A percentile compares a stretch with the other conserved stretches of the same genome.
These are phyloP conservation scores for Kokia cookei DNA, from an alignment of 441 rosid genomes.

Conservation along the genomic window DNA sequence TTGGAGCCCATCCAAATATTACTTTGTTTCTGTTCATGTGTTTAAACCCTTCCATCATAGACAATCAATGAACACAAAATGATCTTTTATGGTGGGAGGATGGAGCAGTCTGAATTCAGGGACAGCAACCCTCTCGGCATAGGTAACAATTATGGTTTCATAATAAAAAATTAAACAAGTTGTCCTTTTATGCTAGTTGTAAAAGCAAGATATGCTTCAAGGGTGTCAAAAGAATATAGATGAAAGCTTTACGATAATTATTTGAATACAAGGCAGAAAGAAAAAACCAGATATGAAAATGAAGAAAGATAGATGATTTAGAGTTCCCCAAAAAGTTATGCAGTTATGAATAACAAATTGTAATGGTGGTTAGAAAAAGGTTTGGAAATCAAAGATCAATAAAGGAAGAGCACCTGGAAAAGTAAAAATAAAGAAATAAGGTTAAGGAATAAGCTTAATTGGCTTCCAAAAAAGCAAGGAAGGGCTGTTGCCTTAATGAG, in stretches of 20 bases:
- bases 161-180: too few relatives aligned
- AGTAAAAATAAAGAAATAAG: background rate
- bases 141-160: background rate
- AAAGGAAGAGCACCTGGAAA: slow-evolving; percentile 8
- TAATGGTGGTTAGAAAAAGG: slow-evolving; percentile 23
- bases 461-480: slow-evolving; percentile 17
- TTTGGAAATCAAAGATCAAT: slow-evolving; percentile 14
- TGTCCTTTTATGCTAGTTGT: slow-evolving; percentile 9
- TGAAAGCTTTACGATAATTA: background rate
- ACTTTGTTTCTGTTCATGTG: background rate
- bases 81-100: too few relatives aligned
- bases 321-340: slow-evolving; percentile 18
- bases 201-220: slow-evolving; percentile 18
- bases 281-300: slow-evolving; percentile 14
- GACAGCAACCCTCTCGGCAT: too few relatives aligned
- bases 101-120: too few relatives aligned
- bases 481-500: slow-evolving; percentile 27
- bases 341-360: slow-evolving; percentile 6
- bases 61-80: too few relatives aligned
- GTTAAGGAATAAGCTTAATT: slow-evolving; percentile 1
- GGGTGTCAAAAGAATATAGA: slow-evolving; percentile 7
- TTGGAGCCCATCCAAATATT: too few relatives aligned
- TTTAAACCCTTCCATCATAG: background rate
- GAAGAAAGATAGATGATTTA: slow-evolving; percentile 23
- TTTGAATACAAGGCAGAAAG: background rate